phyloP scores from a whole-genome alignment of 257 asterid genomes.

The Solanum virginianum region DNA sequence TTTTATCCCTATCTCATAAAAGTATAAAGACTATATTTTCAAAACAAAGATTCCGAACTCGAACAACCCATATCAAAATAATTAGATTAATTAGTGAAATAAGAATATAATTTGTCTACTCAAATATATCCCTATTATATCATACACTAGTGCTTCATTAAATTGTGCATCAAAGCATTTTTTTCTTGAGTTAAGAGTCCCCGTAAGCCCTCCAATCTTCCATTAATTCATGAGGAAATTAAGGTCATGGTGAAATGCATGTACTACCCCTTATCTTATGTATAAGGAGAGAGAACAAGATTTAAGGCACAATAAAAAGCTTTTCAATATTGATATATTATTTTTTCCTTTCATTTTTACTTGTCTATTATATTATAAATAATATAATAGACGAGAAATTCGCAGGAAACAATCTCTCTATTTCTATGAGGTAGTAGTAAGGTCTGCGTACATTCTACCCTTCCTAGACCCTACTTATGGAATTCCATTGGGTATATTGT shows the following conservation, averaged over 20 bases:
- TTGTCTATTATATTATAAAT: too few species aligned
- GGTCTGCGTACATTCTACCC: too few species aligned
- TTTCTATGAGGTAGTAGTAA: too few species aligned
- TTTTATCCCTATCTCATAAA: rapidly evolving
- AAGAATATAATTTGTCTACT: not conserved
- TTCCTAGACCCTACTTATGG: too few species aligned
- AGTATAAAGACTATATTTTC: rapidly evolving
- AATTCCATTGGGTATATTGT: too few species aligned
- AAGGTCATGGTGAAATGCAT: not conserved
- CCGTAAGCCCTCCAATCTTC: not conserved
- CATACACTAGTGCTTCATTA: not conserved
- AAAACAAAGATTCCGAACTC: not conserved
- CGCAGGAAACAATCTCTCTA: too few species aligned
- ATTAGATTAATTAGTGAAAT: not conserved
- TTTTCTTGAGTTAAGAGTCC: not conserved
- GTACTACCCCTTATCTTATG: not conserved
- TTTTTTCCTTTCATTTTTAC: not conserved
- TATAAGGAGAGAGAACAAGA: not conserved
- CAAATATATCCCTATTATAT: not conserved
- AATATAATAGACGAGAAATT: too few species aligned
- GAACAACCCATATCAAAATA: not conserved
- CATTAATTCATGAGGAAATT: not conserved
- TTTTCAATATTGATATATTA: not conserved
- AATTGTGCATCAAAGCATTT: not conserved
- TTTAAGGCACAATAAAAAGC: not conserved